A percentile compares a stretch with the other conserved stretches of the same genome.
These are phyloP conservation scores for Elsinoe batatas DNA, from an alignment of 2,329 filamentous ascomycete species.

Conservation along the genomic window DNA sequence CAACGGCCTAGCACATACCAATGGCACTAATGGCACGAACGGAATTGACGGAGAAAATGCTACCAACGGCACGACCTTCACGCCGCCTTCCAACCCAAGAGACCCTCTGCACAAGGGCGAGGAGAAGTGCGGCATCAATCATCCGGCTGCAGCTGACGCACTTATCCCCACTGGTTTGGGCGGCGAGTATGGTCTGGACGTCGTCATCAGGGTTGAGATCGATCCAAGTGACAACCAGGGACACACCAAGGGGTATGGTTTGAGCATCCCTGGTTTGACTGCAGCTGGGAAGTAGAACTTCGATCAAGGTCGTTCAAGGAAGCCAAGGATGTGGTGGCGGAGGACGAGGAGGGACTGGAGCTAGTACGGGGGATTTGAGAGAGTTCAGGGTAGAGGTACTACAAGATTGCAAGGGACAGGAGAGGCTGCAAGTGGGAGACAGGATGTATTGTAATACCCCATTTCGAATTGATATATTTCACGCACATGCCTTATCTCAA, in stretches of 20 bases:
- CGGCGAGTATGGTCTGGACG: constrained; percentile 37
- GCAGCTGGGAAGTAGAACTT: constrained; percentile 18
- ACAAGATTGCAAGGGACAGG: not conserved
- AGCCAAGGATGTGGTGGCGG: not conserved
- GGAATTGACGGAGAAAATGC: not conserved
- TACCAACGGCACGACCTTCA: not conserved
- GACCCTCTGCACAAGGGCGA: constrained; percentile 67
- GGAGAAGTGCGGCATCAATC: constrained; percentile 62
- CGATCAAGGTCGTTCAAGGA: too few relatives aligned
- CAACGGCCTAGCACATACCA: constrained; percentile 13
- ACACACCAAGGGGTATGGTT: constrained; percentile 41
- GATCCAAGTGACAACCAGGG: constrained; percentile 34
- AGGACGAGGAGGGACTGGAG: not conserved
- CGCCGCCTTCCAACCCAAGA: constrained; percentile 45
- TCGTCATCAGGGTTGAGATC: constrained; percentile 41
- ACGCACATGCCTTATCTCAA: too few relatives aligned
- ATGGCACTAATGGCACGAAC: not conserved
- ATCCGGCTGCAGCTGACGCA: constrained; percentile 54
- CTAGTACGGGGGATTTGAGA: not conserved
- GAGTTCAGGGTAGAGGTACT: too few relatives aligned
- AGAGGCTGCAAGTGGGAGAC: not conserved
- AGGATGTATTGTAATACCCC: constrained; percentile 5
- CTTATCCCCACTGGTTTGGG: constrained; percentile 33
- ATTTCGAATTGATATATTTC: not conserved
- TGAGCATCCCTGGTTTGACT: constrained; percentile 37